Percentiles rank a stretch among this genome's conserved stretches.
Conservation (phyloP, 2,329 filamentous ascomycete species). For the Colletotrichum melonis region DNA sequence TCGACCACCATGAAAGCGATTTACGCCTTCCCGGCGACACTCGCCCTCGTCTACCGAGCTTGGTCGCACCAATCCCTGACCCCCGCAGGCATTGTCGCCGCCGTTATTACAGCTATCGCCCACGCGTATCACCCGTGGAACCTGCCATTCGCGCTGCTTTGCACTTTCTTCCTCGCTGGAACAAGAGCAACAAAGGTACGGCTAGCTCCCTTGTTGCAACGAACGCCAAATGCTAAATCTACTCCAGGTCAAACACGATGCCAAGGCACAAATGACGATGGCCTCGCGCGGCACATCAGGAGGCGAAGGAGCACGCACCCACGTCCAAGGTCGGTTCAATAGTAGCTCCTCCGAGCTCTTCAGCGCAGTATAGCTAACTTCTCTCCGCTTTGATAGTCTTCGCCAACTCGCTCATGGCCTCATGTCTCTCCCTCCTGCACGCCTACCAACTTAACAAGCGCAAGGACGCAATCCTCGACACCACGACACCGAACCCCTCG, state of each 20-base stretch:
- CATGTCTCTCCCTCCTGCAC: constrained; percentile 70
- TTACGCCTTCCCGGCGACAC: constrained; percentile 68
- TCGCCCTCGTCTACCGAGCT: constrained; percentile 74
- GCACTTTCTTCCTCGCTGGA: constrained; percentile 87
- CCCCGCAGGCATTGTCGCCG: constrained; percentile 41
- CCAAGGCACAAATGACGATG: constrained; percentile 86
- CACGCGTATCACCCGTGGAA: constrained; percentile 96
- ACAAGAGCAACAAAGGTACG: constrained; percentile 84
- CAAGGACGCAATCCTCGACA: constrained; percentile 50
- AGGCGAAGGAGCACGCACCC: constrained; percentile 84
- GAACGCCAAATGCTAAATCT: constrained; percentile 29
- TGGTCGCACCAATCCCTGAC: constrained; percentile 77
- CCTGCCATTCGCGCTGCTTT: constrained; percentile 86
- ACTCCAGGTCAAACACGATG: constrained; percentile 81
- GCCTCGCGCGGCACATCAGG: constrained; percentile 78
- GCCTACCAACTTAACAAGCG: constrained; percentile 68
- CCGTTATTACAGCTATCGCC: constrained; percentile 46
- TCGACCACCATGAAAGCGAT: constrained; percentile 63
- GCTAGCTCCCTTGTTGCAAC: not conserved
- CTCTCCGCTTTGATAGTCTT: constrained; percentile 64
- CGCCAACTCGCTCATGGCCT: constrained; percentile 86
- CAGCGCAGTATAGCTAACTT: not conserved
- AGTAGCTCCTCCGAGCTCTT: not conserved
- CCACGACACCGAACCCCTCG: constrained; percentile 44
- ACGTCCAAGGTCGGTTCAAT: constrained; percentile 75